These are phyloP conservation scores for Triglochin maritima DNA, from an alignment of 106 monocot species.

Conservation along the genomic window DNA sequence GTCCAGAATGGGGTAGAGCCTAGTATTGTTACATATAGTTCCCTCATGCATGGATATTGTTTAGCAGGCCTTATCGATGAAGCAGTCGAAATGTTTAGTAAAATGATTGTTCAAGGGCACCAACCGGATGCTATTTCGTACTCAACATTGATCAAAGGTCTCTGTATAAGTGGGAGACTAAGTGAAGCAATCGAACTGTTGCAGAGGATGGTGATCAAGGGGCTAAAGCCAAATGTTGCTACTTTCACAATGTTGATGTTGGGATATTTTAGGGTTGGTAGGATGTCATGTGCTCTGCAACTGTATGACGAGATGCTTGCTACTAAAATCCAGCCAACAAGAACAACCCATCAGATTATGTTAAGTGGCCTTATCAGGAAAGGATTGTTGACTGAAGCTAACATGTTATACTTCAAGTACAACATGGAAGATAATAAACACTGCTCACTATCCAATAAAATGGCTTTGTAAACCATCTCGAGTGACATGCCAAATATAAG, in stretches of 20 bases:
- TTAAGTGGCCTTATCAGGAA: conserved; percentile 5
- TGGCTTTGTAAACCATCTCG: too few relatives aligned
- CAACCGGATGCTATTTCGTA: conserved; percentile 10
- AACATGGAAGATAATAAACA: too few relatives aligned
- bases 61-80: not conserved
- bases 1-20: not conserved
- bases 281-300: not conserved
- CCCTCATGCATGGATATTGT: conserved; percentile 2
- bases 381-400: not conserved
- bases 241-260: conserved; percentile 20
- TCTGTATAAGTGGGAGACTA: conserved; percentile 14
- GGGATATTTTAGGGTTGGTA: conserved; percentile 5
- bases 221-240: conserved; percentile 16
- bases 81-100: not conserved
- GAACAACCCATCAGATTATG: conserved; percentile 1
- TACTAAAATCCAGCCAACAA: conserved; percentile 1
- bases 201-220: conserved; percentile 17
- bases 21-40: conserved; percentile 11
- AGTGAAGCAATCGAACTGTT: conserved; percentile 20
- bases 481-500: too few relatives aligned
- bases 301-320: conserved; percentile 1
- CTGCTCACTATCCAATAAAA: too few relatives aligned
- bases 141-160: conserved; percentile 27
- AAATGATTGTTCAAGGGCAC: not conserved
- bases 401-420: not conserved